A percentile compares a stretch with the other conserved stretches of the same genome.
These are phyloP conservation scores for Candida endomychidarum DNA, from an alignment of 805 yeast genomes.

Conservation along the genomic window DNA sequence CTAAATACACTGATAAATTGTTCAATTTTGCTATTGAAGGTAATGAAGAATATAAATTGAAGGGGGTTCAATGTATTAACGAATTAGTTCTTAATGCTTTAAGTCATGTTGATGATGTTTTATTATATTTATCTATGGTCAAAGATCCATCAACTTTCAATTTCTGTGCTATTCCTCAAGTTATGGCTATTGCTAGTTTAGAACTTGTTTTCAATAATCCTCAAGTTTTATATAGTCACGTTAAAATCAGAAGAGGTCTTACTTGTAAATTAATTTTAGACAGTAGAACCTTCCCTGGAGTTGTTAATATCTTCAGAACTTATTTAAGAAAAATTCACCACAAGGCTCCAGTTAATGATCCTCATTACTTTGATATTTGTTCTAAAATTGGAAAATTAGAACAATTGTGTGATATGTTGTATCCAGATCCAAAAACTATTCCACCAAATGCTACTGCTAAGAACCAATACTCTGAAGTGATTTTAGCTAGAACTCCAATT, in stretches of 20 bases:
- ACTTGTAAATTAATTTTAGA: constrained; percentile 74
- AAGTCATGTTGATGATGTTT: constrained; percentile 71
- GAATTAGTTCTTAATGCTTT: constrained; percentile 80
- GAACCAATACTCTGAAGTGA: constrained; percentile 37
- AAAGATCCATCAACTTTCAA: constrained; percentile 81
- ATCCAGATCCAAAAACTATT: constrained; percentile 53
- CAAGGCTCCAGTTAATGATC: constrained; percentile 76
- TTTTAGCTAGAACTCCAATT: constrained; percentile 36
- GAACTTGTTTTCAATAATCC: constrained; percentile 83
- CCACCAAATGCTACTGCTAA: constrained; percentile 51
- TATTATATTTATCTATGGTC: constrained; percentile 72
- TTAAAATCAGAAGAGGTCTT: constrained; percentile 88
- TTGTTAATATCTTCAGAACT: constrained; percentile 70
- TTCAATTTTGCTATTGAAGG: constrained; percentile 49
- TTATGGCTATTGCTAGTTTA: constrained; percentile 96
- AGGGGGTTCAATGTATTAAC: constrained; percentile 74
- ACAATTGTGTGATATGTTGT: constrained; percentile 78
- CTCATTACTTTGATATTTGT: constrained; percentile 81
- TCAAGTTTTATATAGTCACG: constrained; percentile 62
- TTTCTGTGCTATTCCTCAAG: constrained; percentile 98
- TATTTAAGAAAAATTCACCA: constrained; percentile 77
- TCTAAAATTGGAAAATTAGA: constrained; percentile 85
- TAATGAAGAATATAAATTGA: constrained; percentile 41
- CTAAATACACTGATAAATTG: constrained; percentile 66
- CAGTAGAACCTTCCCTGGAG: constrained; percentile 72